Base-by-base conservation (phyloP, 192 early-diverging fungal genomes). In the Backusella liffmaniae region DNA sequence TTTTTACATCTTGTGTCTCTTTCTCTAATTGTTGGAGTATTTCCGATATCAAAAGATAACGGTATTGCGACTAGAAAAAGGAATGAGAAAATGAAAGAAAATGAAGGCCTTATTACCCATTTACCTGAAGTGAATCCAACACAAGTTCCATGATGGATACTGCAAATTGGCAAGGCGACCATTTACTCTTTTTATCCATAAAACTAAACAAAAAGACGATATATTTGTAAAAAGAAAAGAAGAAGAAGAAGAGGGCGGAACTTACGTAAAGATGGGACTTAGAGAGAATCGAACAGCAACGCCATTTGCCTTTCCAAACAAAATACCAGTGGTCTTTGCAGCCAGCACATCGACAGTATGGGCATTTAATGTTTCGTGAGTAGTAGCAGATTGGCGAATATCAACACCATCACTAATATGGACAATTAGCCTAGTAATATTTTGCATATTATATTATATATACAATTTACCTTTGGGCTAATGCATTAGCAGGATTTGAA, bases 1-100 rank as follows among this genome's bases (percentile, higher is more conserved):
- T 84, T 34, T 82, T 72, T 15, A 42, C 72, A 35, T 39, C 30
- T 9, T 72, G 36, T 0, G 29, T 56, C 5, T 39, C 41, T 7
- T 46, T 70, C 13, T 84, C 81, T 10, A 90, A 77, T 51, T 84
- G 84, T 2, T 80, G 67, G 32, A 84, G 77, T 29, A 90, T 76
- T 51, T 88, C 83, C 10, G 84, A 80, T 7, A 88, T 84, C 4
- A 88, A 78, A 69, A 86, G 82, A 26, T 84, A 83, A 3, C 88
- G 84, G 37, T 82, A 84, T 68, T 88, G 86, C 34, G 84, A 82
- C 84, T 86, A 84, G 6, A 56, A 12, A 77, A 77, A 0, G 15
- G 15, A 16, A 16, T 44, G 18, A 70, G 4, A 68, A 4, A 39
- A 73, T 32, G 9, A 15, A 75, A 21, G 32, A 12, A 21, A 39